These are phyloP conservation scores for Coniferiporia sulphurascens DNA, from an alignment of 1,284 basidiomycete genomes.

Conservation along the genomic window DNA sequence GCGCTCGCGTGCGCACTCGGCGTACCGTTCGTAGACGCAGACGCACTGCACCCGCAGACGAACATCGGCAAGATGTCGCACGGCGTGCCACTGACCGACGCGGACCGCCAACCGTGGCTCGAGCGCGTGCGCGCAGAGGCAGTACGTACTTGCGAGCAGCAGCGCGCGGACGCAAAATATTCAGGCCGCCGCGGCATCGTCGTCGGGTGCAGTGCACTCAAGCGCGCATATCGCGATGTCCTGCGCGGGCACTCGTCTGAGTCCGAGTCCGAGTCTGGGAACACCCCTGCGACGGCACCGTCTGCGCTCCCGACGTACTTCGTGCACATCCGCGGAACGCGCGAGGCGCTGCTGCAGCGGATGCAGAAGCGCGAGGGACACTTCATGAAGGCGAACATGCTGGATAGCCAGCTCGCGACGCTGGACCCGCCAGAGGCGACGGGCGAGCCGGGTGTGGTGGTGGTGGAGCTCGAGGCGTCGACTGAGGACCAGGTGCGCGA, in stretches of 20 bases:
- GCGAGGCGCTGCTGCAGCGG: conserved; percentile 59
- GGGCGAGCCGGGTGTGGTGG: conserved; percentile 64
- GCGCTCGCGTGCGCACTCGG: conserved; percentile 57
- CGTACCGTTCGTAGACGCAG: conserved; percentile 84
- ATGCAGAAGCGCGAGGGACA: conserved; percentile 75
- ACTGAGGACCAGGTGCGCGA: conserved; percentile 54
- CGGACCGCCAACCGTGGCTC: conserved; percentile 86
- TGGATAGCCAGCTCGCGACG: conserved; percentile 79
- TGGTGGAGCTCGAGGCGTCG: conserved; percentile 52
- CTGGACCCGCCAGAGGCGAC: conserved; percentile 63
- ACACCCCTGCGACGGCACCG: conserved; percentile 17
- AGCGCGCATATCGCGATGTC: conserved; percentile 76
- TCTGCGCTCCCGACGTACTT: conserved; percentile 62
- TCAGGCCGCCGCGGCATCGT: conserved; percentile 48
- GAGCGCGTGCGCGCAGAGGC: conserved; percentile 65
- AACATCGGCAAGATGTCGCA: conserved; percentile 89
- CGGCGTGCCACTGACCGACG: conserved; percentile 77
- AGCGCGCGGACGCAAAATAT: conserved; percentile 29
- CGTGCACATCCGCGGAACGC: conserved; percentile 75
- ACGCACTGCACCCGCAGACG: conserved; percentile 77
- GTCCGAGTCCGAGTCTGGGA: conserved; percentile 25
- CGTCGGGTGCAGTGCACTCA: conserved; percentile 86
- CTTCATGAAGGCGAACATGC: conserved; percentile 88
- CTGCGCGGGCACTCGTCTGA: conserved; percentile 51
- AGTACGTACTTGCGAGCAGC: conserved; percentile 40